These are phyloP conservation scores for Ascocoryne sarcoides DNA, from an alignment of 2,329 filamentous ascomycete genomes.

Conservation along the genomic window DNA sequence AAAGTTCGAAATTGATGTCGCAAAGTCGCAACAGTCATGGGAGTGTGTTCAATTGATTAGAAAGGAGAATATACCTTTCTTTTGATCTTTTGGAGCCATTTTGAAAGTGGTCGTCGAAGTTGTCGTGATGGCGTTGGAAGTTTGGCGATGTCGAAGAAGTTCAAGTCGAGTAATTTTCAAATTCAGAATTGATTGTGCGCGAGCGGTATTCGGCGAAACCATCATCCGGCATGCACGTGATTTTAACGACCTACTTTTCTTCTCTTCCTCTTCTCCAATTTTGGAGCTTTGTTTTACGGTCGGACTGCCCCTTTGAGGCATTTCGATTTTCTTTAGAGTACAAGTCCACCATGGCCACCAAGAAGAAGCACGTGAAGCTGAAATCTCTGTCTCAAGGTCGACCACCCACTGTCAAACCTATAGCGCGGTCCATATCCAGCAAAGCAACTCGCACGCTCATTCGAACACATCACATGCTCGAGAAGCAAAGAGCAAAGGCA, in stretches of 20 bases:
- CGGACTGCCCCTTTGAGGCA: no score
- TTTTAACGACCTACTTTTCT: no score
- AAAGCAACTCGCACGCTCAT: constrained; percentile 57
- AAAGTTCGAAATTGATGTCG: constrained; percentile 14
- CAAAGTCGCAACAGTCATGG: constrained; percentile 12
- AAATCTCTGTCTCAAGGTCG: constrained; percentile 45
- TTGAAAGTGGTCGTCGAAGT: constrained; percentile 17
- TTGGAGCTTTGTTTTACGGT: no score
- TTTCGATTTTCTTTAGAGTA: no score
- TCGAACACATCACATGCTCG: constrained; percentile 55
- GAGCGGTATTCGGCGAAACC: no score
- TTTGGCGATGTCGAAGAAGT: background rate
- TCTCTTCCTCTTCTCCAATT: no score
- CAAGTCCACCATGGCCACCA: constrained; percentile 38
- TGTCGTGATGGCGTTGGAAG: no score
- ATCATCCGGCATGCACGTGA: no score
- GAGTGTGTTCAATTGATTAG: constrained; percentile 11
- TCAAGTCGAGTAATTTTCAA: constrained; percentile 4
- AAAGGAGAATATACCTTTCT: constrained; percentile 30
- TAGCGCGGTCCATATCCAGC: constrained; percentile 48
- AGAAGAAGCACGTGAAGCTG: constrained; percentile 34
- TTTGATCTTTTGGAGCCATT: constrained; percentile 29
- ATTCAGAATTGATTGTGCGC: constrained; percentile 7
- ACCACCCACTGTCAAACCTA: constrained; percentile 38
- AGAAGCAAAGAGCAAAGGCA: constrained; percentile 53